phyloP scores from a whole-genome alignment of 106 monocot genomes.

The Acanthochlamys bracteata region DNA sequence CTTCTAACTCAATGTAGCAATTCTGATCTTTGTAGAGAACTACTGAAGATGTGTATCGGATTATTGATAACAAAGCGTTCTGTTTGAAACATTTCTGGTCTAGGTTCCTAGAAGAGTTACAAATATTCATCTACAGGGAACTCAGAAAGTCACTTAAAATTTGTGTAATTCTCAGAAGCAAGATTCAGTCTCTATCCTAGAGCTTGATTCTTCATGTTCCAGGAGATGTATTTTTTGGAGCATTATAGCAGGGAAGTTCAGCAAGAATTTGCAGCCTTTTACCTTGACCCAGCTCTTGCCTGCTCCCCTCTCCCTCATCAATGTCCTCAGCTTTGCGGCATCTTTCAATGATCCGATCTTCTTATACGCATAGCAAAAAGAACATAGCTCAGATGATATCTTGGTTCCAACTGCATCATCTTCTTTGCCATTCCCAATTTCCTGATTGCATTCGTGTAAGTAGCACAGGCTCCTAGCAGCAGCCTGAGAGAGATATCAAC shows the following conservation, averaged over 20 bases:
- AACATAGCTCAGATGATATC: conserved; percentile 78
- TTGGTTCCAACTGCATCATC: conserved; percentile 78
- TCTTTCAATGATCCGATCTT: conserved; percentile 55
- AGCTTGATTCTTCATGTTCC: neutral
- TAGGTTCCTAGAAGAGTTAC: too few relatives aligned
- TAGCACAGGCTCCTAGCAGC: conserved; percentile 72
- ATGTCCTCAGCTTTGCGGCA: conserved; percentile 49
- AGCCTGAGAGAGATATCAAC: conserved; percentile 85
- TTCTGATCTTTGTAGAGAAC: too few relatives aligned
- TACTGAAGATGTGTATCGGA: too few relatives aligned
- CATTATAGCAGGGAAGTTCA: neutral
- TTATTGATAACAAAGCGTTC: too few relatives aligned
- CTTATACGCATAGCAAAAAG: conserved; percentile 76
- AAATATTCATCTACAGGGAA: too few relatives aligned
- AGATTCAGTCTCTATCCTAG: neutral
- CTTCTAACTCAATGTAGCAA: too few relatives aligned
- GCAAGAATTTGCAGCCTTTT: conserved; percentile 4
- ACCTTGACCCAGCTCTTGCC: conserved; percentile 83
- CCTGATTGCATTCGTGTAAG: conserved; percentile 42
- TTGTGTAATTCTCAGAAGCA: neutral
- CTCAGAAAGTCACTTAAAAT: too few relatives aligned
- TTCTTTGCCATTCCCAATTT: conserved; percentile 69
- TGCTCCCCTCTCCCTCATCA: conserved; percentile 56
- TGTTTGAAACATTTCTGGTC: too few relatives aligned
- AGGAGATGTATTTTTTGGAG: neutral